phyloP scores from a whole-genome alignment of 495 filamentous ascomycete genomes.

The Hypoxylon fuscum region DNA sequence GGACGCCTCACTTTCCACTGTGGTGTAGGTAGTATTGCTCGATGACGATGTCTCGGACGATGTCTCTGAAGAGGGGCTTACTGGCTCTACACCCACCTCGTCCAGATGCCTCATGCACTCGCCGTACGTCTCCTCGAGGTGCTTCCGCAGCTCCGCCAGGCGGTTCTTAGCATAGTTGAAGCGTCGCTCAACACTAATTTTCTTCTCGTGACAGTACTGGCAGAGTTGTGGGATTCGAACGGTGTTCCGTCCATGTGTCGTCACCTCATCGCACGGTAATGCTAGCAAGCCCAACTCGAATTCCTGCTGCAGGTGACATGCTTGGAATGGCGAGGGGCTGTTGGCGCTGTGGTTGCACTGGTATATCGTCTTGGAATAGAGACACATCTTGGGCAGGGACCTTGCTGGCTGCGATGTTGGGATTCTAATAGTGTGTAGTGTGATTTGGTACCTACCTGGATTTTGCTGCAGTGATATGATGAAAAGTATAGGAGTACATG shows the following conservation, averaged over 20 bases:
- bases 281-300: neutral
- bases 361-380: constrained; percentile 20
- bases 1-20: neutral
- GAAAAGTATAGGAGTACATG: neutral
- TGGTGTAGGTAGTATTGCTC: neutral
- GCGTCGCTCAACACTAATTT: neutral
- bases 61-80: neutral
- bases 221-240: constrained; percentile 7
- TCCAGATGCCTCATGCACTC: constrained; percentile 19
- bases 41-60: neutral
- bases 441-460: too few relatives aligned
- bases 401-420: too few relatives aligned
- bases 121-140: constrained; percentile 8
- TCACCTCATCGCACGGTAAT: constrained; percentile 5
- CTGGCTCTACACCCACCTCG: constrained; percentile 10
- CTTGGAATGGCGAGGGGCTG: neutral
- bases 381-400: constrained; percentile 20
- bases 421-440: too few relatives aligned
- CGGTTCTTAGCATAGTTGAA: constrained; percentile 4
- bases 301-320: constrained; percentile 6
- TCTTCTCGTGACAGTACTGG: constrained; percentile 6
- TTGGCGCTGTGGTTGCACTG: constrained; percentile 26
- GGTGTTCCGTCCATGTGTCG: constrained; percentile 13
- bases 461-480: too few relatives aligned
- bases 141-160: constrained; percentile 2